Base-by-base conservation (phyloP, 1,284 basidiomycete species). In the Blastosporella zonata region DNA sequence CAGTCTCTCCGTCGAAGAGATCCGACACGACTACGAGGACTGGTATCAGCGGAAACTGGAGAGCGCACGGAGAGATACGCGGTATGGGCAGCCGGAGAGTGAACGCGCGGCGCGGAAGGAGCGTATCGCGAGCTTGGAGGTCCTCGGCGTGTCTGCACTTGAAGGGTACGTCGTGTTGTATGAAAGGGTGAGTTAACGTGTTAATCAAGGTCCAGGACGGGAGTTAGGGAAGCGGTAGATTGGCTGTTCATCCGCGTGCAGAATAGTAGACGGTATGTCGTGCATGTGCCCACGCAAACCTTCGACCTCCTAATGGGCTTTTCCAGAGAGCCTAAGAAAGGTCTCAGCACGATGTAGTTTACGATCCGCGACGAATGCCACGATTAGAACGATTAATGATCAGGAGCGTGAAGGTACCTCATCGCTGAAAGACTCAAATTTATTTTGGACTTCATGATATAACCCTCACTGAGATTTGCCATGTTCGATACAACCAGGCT, bases 241-340 rank as follows among this genome's bases (percentile, higher is more conserved):
- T 97, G 93, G 93, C 65, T 97, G 18, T 96, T 96, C 65, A 83
- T 95, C 47, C 78, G 93, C 0, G 93, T 96, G 1, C 92, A 95
- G 68, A 94, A 92, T 59, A 91, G 90, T 57, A 73, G 88, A 52
- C 73, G 78, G 72, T 80, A 50, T 22, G 66, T 50, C 23, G n/a
- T n/a, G n/a, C n/a, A n/a, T n/a, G n/a, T 39, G 10, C 47, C n/a
- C 2, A 10, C 13, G 15, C 17, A 9, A 33, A 17, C 29, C 29
- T 31, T 9, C 6, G 29, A 6, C 17, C 20, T 22, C 22, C 27
- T 43, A 17, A 43, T 7, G n/a, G 13, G 3, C 7, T 37, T 25
- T n/a, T 44, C 2, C 27, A 58, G 57, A 29, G 55, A 57, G 46
- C 40, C 53, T 12, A 38, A 53, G 36, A 50, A 53, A 33, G 53